A percentile compares a stretch with the other conserved stretches of the same genome.
Conservation (phyloP, 2,329 filamentous ascomycete genomes). For the Hysterium pulicare region DNA sequence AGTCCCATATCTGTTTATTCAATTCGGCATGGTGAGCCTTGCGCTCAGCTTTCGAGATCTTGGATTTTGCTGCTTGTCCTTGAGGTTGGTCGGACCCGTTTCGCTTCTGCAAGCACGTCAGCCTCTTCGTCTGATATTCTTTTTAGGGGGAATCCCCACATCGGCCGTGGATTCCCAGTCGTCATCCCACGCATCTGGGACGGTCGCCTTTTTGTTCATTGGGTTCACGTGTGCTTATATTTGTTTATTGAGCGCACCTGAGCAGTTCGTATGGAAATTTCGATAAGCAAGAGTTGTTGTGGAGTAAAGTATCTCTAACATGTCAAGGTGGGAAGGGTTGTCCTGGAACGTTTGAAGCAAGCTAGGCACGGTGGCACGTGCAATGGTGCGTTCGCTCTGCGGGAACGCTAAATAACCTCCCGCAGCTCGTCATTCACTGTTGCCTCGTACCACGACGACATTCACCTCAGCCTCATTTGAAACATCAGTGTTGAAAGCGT, state of each 20-base stretch:
- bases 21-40: constrained; percentile 76
- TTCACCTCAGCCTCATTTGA: too few species aligned
- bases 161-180: constrained; percentile 84
- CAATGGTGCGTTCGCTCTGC: constrained; percentile 34
- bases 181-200: constrained; percentile 74
- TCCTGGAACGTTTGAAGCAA: too few species aligned
- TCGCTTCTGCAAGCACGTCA: constrained; percentile 30
- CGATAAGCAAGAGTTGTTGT: too few species aligned
- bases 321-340: too few species aligned
- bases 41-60: constrained; percentile 71
- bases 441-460: constrained; percentile 2
- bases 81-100: constrained; percentile 36
- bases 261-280: too few species aligned
- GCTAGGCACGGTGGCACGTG: too few species aligned
- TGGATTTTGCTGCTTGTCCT: constrained; percentile 41
- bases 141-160: constrained; percentile 39
- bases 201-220: constrained; percentile 45
- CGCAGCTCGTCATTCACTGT: neutral
- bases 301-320: too few species aligned
- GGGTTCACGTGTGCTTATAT: too few species aligned
- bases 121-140: constrained; percentile 6
- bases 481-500: too few species aligned
- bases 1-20: constrained; percentile 84
- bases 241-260: too few species aligned
- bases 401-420: neutral